Evolutionary conservation across 257 asterid genomes (phyloP).

Genomic region (Nyctanthes arbortristis): DNA sequence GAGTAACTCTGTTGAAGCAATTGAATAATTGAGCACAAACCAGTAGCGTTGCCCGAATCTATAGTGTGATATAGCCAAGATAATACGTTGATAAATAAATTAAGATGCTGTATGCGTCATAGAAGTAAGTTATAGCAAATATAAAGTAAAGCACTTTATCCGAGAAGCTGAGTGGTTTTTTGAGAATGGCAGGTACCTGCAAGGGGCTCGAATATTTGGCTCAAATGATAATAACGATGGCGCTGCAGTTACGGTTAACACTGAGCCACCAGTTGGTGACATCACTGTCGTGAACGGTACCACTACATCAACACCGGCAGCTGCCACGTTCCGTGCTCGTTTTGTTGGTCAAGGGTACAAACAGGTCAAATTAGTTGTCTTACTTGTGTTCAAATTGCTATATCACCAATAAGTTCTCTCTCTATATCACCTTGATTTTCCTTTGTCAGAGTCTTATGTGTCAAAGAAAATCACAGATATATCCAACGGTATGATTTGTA

Average conservation of each 20-base stretch:
- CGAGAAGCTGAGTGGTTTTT: conserved; percentile 19
- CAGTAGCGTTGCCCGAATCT: background rate
- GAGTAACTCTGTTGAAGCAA: background rate
- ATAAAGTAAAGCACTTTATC: background rate
- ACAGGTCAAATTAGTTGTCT: conserved; percentile 51
- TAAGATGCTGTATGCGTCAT: background rate
- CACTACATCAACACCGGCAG: conserved; percentile 32
- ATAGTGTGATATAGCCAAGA: background rate
- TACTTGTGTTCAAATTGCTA: background rate
- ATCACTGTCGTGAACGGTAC: conserved; percentile 25
- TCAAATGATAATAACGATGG: conserved; percentile 24
- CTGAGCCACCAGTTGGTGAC: conserved; percentile 42
- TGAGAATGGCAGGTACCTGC: conserved; percentile 58
- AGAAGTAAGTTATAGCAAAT: background rate
- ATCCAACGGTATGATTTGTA: background rate
- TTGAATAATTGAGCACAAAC: background rate
- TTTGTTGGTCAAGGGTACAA: conserved; percentile 93
- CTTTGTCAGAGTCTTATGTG: no score
- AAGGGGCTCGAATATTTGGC: conserved; percentile 75
- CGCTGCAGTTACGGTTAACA: conserved; percentile 28
- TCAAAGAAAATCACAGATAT: background rate
- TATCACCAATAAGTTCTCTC: background rate
- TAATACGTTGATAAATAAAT: background rate
- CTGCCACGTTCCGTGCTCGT: conserved; percentile 61
- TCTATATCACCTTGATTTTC: background rate